A percentile compares a stretch with the other conserved stretches of the same genome.
Conservation (phyloP, 768 basidiomycete species). For the Mycena haematopus region DNA sequence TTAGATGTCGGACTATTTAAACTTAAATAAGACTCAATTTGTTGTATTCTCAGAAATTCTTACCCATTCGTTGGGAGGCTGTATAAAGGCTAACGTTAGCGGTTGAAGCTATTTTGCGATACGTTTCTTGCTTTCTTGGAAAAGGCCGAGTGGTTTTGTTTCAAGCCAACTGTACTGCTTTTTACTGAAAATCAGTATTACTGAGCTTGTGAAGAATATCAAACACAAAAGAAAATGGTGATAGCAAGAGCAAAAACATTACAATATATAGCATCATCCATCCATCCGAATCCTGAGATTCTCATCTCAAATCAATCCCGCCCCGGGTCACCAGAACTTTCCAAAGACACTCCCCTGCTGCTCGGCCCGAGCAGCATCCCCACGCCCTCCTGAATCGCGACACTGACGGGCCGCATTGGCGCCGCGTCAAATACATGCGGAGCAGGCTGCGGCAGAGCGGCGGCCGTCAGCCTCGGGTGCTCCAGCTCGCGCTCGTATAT, state of each 20-base stretch:
- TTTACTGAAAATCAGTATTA: too few relatives aligned
- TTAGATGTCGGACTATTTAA: conserved; percentile 20
- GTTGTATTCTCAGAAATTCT: conserved; percentile 14
- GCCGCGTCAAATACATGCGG: conserved; percentile 80
- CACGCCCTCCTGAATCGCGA: conserved; percentile 76
- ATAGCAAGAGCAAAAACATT: conserved; percentile 15
- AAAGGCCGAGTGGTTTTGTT: too few relatives aligned
- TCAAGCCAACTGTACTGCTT: too few relatives aligned
- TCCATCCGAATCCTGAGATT: neutral
- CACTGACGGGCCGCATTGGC: conserved; percentile 77
- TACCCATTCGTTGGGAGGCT: neutral
- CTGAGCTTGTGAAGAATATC: too few relatives aligned
- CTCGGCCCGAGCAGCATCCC: conserved; percentile 59
- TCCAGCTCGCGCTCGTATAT: conserved; percentile 80
- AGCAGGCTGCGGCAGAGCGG: conserved; percentile 72
- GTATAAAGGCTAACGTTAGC: too few relatives aligned
- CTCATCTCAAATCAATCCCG: neutral
- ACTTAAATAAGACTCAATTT: conserved; percentile 11
- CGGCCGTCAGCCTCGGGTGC: conserved; percentile 52
- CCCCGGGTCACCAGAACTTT: conserved; percentile 58
- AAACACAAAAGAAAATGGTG: conserved; percentile 8
- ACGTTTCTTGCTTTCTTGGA: too few relatives aligned
- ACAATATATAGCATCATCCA: conserved; percentile 4
- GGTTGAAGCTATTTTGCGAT: too few relatives aligned
- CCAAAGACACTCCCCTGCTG: conserved; percentile 64